These are phyloP conservation scores for Aspergillus oerlinghausenensis DNA, from an alignment of 2,329 filamentous ascomycete species.

Conservation along the genomic window DNA sequence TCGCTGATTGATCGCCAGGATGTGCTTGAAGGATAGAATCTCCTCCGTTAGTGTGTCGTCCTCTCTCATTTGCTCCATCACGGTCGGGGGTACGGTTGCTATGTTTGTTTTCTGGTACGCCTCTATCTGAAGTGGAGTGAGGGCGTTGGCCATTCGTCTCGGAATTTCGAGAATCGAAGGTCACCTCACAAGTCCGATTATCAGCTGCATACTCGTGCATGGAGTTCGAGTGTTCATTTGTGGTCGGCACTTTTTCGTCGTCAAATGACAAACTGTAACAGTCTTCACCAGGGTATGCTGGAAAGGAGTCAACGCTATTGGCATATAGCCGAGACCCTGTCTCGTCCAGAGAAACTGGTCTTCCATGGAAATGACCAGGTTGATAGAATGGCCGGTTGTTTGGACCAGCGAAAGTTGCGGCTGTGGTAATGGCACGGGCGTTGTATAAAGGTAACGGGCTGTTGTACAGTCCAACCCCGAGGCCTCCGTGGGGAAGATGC, in stretches of 20 bases:
- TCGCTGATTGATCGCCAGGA: slow-evolving; percentile 1
- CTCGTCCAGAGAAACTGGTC: neutral
- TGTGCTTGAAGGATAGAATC: slow-evolving; percentile 7
- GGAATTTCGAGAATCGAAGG: neutral
- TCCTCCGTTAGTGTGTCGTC: slow-evolving; percentile 15
- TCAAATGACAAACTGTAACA: neutral
- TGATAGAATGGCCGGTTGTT: slow-evolving; percentile 8
- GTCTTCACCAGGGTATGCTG: neutral
- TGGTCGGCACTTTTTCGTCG: neutral
- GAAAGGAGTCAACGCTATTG: neutral
- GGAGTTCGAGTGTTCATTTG: neutral
- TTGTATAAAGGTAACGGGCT: slow-evolving; percentile 17
- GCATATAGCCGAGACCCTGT: neutral
- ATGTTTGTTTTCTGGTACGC: neutral
- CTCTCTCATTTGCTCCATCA: slow-evolving; percentile 13
- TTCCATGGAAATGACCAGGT: slow-evolving; percentile 1
- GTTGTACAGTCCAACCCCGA: slow-evolving; percentile 17
- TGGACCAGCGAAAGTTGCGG: slow-evolving; percentile 11
- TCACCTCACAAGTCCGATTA: neutral
- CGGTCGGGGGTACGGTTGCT: neutral
- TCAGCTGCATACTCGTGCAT: neutral
- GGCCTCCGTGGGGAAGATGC: slow-evolving; percentile 11
- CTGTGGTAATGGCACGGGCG: slow-evolving; percentile 6
- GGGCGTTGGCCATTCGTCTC: neutral
- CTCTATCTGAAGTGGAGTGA: neutral